Evolutionary conservation across 2,329 filamentous ascomycete species (phyloP), one percentile per base, ranked within the genome.

Genomic region (Sclerotinia nivalis): DNA sequence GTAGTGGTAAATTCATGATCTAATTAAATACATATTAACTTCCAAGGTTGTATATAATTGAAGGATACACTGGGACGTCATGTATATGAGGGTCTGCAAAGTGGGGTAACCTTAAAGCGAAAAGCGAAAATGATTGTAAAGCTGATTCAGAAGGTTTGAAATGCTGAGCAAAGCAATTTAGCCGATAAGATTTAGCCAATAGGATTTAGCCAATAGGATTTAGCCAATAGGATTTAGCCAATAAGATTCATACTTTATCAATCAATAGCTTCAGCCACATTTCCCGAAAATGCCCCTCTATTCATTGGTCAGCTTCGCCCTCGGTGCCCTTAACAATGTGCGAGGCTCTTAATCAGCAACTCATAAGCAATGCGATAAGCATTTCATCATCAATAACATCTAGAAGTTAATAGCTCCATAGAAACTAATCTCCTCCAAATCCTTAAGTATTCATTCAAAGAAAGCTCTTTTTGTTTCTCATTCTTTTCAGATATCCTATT

Each of bases 351-450:
- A 54, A 40, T 68, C 66, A 68, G 55, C 45, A 61, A 61, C 34
- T n/a, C 66, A 62, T 68, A 68, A 68, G 66, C 66, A 68, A 68
- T 68, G 45, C 25, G n/a, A 68, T 68, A 68, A 52, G 66, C 66
- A 62, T 40, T 54, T 62, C 54, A 68, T 68, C 55, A 68, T 68
- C 65, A 50, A 45, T 15, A 43, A 43, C 40, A 43, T 43, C 40
- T 18, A 15, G n/a, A 18, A 43, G 40, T 43, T 1, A n/a, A 49
- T 18, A 60, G 9, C 40, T 67, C 54, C 10, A 67, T 45, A 18
- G 12, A 20, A 40, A 25, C n/a, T 12, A 43, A 60, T 58, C 22
- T 28, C 28, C 28, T 59, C 25, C 15, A 49, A 45, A n/a, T 60
- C 34, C 34, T 62, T 40, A 43, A 62, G 58, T 18, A 52, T 55